Percentiles rank a stretch among this genome's conserved stretches.
Conservation (phyloP, 345 rosid species). For the Boechera retrofracta region DNA sequence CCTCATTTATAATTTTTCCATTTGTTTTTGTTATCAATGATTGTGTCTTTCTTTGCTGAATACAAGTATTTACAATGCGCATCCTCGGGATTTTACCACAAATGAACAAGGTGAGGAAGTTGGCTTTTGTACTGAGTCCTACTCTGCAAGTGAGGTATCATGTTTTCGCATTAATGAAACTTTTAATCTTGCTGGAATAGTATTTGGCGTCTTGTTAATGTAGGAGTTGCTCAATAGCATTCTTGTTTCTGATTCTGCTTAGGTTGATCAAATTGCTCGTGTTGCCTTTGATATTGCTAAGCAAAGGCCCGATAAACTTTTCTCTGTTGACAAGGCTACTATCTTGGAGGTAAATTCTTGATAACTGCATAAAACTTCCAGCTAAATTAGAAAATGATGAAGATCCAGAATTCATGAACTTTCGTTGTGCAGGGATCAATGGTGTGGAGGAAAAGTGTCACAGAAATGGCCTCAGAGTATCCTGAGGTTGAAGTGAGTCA, state of each 20-base stretch:
- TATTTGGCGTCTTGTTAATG: neutral
- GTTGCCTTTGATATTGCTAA: constrained; percentile 40
- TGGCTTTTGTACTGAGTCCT: constrained; percentile 32
- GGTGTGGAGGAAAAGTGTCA: constrained; percentile 39
- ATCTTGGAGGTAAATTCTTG: constrained; percentile 30
- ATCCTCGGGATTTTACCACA: constrained; percentile 33
- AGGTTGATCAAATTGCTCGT: constrained; percentile 41
- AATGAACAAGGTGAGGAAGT: constrained; percentile 38
- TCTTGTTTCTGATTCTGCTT: constrained; percentile 14
- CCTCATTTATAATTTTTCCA: neutral
- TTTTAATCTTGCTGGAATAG: neutral
- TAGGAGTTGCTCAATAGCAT: constrained; percentile 1
- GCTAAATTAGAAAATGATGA: neutral
- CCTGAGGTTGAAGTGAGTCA: constrained; percentile 38
- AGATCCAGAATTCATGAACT: neutral
- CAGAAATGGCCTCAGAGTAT: constrained; percentile 29
- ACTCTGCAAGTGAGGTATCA: constrained; percentile 31
- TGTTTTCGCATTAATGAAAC: neutral
- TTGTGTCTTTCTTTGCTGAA: neutral
- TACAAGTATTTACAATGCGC: constrained; percentile 34
- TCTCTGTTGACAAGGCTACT: constrained; percentile 36
- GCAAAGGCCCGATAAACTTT: constrained; percentile 32
- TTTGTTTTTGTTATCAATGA: neutral
- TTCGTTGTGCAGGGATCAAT: constrained; percentile 20
- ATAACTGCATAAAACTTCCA: neutral